Conservation (phyloP, 768 basidiomycete genomes). For the Sistotremastrum niveocremeum region DNA sequence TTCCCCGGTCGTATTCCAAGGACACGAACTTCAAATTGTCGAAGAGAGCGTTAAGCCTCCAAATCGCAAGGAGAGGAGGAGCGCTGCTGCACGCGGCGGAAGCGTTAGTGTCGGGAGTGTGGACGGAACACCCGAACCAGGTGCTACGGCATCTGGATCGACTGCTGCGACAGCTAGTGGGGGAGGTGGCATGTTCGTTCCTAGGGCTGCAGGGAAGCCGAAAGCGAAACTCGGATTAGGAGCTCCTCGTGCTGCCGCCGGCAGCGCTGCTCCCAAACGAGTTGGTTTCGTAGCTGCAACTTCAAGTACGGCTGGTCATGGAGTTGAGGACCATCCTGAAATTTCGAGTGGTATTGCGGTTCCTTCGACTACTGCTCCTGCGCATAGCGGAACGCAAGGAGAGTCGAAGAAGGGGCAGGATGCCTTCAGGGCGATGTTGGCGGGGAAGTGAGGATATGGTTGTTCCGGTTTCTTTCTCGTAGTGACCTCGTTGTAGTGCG, state of each 20-base stretch:
- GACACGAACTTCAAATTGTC: constrained; percentile 39
- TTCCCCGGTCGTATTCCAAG: constrained; percentile 62
- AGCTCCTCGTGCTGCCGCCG: constrained; percentile 26
- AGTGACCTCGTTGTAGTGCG: no score
- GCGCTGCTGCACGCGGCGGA: not conserved
- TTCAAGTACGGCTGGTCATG: not conserved
- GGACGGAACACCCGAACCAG: constrained; percentile 2
- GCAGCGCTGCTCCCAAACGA: not conserved
- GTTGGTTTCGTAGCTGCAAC: not conserved
- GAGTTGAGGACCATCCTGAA: no score
- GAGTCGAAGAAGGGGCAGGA: constrained; percentile 51
- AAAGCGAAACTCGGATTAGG: constrained; percentile 64
- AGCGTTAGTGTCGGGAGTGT: not conserved
- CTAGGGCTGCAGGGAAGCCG: constrained; percentile 41
- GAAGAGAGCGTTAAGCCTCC: constrained; percentile 28
- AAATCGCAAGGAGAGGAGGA: not conserved
- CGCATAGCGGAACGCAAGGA: constrained; percentile 8
- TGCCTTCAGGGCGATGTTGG: constrained; percentile 76
- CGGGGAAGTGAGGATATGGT: constrained; percentile 9
- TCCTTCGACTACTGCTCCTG: constrained; percentile 10
- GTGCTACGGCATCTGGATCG: constrained; percentile 17
- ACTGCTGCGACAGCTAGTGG: constrained; percentile 23
- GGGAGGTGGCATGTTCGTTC: constrained; percentile 46
- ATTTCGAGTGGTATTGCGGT: constrained; percentile 8
- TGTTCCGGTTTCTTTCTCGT: no score